A percentile compares a stretch with the other conserved stretches of the same genome.
phyloP scores from a whole-genome alignment of 2,329 filamentous ascomycete genomes.

The Alternaria dauci region DNA sequence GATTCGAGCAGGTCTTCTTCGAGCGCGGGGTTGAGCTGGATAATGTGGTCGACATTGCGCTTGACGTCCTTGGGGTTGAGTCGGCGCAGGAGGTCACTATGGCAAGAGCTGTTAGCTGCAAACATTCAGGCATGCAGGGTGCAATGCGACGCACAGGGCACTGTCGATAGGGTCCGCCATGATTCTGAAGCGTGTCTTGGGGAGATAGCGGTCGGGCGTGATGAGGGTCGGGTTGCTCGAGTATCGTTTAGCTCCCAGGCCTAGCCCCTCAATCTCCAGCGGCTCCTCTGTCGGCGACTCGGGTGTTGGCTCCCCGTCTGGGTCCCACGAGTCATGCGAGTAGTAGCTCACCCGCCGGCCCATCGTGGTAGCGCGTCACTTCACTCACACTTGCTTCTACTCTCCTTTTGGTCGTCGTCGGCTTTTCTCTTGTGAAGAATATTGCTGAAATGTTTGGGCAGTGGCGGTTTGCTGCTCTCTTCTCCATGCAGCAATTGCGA shows the following conservation, averaged over 20 bases:
- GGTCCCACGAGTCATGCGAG: constrained; percentile 32
- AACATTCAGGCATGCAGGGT: not conserved
- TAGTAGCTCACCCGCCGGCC: constrained; percentile 10
- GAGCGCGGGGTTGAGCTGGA: constrained; percentile 85
- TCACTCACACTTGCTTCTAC: constrained; percentile 16
- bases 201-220: constrained; percentile 19
- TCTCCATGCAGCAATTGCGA: constrained; percentile 2
- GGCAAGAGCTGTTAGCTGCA: constrained; percentile 20
- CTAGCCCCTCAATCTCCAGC: constrained; percentile 28
- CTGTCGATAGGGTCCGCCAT: constrained; percentile 64
- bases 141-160: constrained; percentile 67
- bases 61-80: constrained; percentile 94
- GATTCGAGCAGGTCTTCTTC: constrained; percentile 98
- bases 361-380: constrained; percentile 21
- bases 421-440: not conserved
- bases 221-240: constrained; percentile 27
- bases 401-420: not conserved
- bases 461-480: not conserved
- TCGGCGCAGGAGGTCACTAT: constrained; percentile 94
- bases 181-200: constrained; percentile 15
- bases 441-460: not conserved
- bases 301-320: constrained; percentile 17
- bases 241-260: constrained; percentile 25
- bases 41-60: constrained; percentile 86
- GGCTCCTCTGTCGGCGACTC: constrained; percentile 26